Base-by-base conservation (phyloP, 2,329 filamentous ascomycete genomes). In the Curvularia eragrostidis region DNA sequence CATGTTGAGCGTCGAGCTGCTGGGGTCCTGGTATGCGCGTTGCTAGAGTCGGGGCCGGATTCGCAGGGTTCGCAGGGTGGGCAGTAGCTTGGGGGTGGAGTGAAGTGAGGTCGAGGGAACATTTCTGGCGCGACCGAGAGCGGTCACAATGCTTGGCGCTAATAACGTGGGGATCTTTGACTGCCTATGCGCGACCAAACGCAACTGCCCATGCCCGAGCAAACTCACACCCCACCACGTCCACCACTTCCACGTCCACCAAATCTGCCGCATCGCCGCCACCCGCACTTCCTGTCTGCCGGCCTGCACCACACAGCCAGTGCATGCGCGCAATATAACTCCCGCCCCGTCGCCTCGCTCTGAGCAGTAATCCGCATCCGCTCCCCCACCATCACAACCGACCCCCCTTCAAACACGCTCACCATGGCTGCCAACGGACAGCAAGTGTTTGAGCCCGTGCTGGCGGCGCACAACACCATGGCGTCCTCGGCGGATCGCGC, bases 381-480 rank as follows among this genome's bases (percentile, higher is more conserved):
- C 48, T 53, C 53, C 66, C 64, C 62, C 64, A 65, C 66, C 55
- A 65, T n/a, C 39, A 26, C 38, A 38, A 28, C 23, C 18, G 19
- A 21, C 46, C 9, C 57, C 55, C 52, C 58, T 54, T 56, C 54
- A 47, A 67, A 52, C 32, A 53, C 58, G 48, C 58, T 63, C 67
- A 79, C 61, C 75, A 94, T 94, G 91, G 88, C 90, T 68, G 78
- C 82, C 72, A 88, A 87, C 77, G 82, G 83, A 65, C 84, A 87
- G 77, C 87, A 90, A 80, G 85, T 86, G 78, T 96, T 95, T 80
- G 86, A 87, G 79, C 91, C 91, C 63, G 91, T 99, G 68, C 84
- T 98, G 70, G 88, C 90, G 68, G 95, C 94, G 63, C 89, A 98
- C 79, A 86, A 89, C 75, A 95, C 93, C 63, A 97, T 99, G 93